Conservation (phyloP, 2,329 filamentous ascomycete genomes). For the Clarireedia sp. region DNA sequence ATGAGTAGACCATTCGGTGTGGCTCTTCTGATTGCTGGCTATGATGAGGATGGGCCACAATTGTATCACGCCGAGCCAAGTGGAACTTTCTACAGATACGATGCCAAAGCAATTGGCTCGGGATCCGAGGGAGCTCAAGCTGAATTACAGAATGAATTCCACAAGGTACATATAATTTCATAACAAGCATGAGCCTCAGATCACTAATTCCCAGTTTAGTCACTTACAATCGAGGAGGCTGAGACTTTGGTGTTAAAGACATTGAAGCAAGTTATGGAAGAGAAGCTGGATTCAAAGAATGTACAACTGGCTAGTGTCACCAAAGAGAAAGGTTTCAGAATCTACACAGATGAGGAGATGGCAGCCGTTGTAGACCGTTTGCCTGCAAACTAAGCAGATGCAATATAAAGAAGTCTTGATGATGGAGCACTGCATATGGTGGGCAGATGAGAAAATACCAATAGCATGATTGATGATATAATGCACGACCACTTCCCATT, state of each 20-base stretch:
- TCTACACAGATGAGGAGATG: slow-evolving; percentile 99
- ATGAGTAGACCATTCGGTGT: slow-evolving; percentile 98
- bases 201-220: slow-evolving; percentile 40
- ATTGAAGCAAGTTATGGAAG: slow-evolving; percentile 99
- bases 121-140: slow-evolving; percentile 96
- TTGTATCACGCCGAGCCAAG: slow-evolving; percentile 97
- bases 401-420: slow-evolving; percentile 4
- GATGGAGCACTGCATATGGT: neutral
- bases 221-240: slow-evolving; percentile 82
- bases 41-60: slow-evolving; percentile 93
- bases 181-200: neutral
- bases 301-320: slow-evolving; percentile 97
- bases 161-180: slow-evolving; percentile 52
- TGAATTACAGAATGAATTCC: slow-evolving; percentile 96
- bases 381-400: slow-evolving; percentile 48
- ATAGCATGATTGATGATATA: slow-evolving; percentile 7
- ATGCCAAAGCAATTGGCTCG: slow-evolving; percentile 96
- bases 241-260: slow-evolving; percentile 96
- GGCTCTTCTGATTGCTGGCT: slow-evolving; percentile 89
- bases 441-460: slow-evolving; percentile 4
- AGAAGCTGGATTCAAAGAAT: slow-evolving; percentile 98
- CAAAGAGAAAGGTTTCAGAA: slow-evolving; percentile 94
- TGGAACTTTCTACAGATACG: slow-evolving; percentile 97
- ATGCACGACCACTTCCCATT: neutral
- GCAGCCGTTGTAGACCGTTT: slow-evolving; percentile 80